Conservation (phyloP, 208 protist species). For the Trypanosoma mega region DNA sequence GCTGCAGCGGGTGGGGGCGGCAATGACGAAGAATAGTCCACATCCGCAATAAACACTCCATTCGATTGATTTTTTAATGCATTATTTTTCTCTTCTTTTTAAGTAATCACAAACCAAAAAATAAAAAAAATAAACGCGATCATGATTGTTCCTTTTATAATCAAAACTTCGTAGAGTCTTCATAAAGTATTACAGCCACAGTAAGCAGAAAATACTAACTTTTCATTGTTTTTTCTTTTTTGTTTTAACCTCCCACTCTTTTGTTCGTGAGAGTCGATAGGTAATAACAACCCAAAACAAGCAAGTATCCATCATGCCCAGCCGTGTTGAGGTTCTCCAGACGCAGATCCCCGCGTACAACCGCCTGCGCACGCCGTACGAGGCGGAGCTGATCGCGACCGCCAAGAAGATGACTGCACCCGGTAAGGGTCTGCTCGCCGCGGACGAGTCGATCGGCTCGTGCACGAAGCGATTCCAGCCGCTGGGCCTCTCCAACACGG, state of each 20-base stretch:
- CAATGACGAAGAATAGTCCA: slow-evolving; percentile 30
- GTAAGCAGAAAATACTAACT: too few relatives aligned
- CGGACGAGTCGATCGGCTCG: slow-evolving; percentile 95
- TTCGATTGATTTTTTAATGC: slow-evolving; percentile 2
- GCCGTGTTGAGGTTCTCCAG: slow-evolving; percentile 71
- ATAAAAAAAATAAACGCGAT: not conserved
- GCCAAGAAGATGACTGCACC: slow-evolving; percentile 67
- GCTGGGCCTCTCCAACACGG: slow-evolving; percentile 95
- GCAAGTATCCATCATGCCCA: slow-evolving; percentile 35
- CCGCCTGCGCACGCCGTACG: slow-evolving; percentile 76
- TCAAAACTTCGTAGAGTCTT: not conserved
- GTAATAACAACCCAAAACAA: not conserved
- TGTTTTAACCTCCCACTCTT: not conserved
- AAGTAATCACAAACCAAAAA: not conserved
- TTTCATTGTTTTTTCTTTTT: slow-evolving; percentile 16
- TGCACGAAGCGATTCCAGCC: slow-evolving; percentile 94
- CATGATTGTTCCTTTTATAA: slow-evolving; percentile 7
- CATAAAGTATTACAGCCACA: not conserved
- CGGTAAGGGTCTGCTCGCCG: slow-evolving; percentile 97
- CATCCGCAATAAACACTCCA: not conserved
- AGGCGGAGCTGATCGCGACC: slow-evolving; percentile 67
- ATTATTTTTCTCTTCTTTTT: slow-evolving; percentile 10
- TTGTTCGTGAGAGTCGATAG: not conserved
- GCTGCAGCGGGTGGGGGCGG: slow-evolving; percentile 40
- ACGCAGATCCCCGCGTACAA: slow-evolving; percentile 83